Evolutionary conservation across 2,329 filamentous ascomycete species (phyloP), one percentile per base, ranked within the genome.

Genomic region (Aspergillus unguis): DNA sequence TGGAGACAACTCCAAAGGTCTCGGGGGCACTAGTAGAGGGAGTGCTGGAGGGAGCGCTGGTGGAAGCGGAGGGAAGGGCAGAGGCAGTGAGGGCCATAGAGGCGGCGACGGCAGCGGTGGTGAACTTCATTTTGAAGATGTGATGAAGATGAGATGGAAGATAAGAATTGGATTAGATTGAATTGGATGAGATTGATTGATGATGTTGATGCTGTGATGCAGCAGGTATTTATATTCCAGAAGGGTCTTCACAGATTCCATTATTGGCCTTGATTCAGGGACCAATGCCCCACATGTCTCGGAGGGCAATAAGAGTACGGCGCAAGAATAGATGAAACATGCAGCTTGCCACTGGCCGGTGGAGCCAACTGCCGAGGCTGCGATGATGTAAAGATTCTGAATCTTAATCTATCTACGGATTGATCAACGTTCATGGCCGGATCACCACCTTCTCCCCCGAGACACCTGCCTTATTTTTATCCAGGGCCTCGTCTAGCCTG

Each of bases 1-100:
- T 74, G 52, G 78, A 68, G 62, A 81, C 68, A 52, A 83, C 54
- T 58, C 71, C 68, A 63, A 85, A 85, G 48, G 68, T 64, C 43
- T 69, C 65, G 50, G 31, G 46, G 25, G 1, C 17, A 17, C 17
- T 1, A 17, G 17, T 1, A 17, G 17, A 17, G 17, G 17, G 17
- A 17, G 48, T 40, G 42, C 57, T 58, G 35, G 61, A 44, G 46
- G 63, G 56, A 32, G 60, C 40, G 44, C 62, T 55, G 43, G 26
- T 23, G 35, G 44, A 27, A 51, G 51, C 47, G 11, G 52, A 38
- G 23, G 62, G 57, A 43, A 65, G 58, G 46, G 62, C 64, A 6
- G 57, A 44, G 44, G 53, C 59, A 41, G 58, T 69, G 47, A 65
- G 65, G 29, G 67, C 67, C 48, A 70, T 60, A 44, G 74, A 58